Evolutionary conservation across 306 rosid genomes (phyloP), one percentile per base, ranked within the genome.

Genomic region (Malus sylvestris): DNA sequence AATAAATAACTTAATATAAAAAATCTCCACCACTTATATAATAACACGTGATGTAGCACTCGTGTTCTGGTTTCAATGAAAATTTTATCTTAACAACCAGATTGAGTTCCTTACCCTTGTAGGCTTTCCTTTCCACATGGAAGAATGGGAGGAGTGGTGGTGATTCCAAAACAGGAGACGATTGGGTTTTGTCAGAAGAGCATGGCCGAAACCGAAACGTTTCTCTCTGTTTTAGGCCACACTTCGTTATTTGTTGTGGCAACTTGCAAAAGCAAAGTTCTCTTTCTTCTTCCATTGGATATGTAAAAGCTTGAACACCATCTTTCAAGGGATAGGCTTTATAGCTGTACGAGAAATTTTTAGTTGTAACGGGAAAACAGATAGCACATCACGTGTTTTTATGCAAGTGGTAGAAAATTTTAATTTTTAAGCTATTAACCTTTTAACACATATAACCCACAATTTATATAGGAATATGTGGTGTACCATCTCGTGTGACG

Each of bases 41-140:
- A 35, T 35, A 35, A 6, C 0, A 35, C 9, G 9, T 35, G 9
- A 0, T 35, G 0, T 38, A 38, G 2, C 42, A 38, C 9, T 38
- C 1, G 10, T 38, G 10, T 38, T 6, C 0, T 1, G 42, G 7
- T 38, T 0, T 0, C 10, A 7, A 38, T 2, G 2, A 38, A 38
- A 38, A 38, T 7, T 38, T 38, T 38, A 0, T 38, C 42, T 0
- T 22, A 57, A 22, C 62, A n/a, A 57, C 6, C 13, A 2, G 12
- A 55, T 60, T 25, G 62, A 57, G 62, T 57, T 57, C 14, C 62
- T 57, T n/a, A 10, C 1, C 1, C 52, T 46, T 4, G 20, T 12
- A 1, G 27, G 20, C 18, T 6, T 7, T 19, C 22, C 20, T n/a
- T 16, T 53, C 22, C 59, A 53, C 45, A 53, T 7, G 23, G 10